A percentile compares a stretch with the other conserved stretches of the same genome.
phyloP scores from a whole-genome alignment of 176 grass and related monocot genomes.

The Cocos nucifera region DNA sequence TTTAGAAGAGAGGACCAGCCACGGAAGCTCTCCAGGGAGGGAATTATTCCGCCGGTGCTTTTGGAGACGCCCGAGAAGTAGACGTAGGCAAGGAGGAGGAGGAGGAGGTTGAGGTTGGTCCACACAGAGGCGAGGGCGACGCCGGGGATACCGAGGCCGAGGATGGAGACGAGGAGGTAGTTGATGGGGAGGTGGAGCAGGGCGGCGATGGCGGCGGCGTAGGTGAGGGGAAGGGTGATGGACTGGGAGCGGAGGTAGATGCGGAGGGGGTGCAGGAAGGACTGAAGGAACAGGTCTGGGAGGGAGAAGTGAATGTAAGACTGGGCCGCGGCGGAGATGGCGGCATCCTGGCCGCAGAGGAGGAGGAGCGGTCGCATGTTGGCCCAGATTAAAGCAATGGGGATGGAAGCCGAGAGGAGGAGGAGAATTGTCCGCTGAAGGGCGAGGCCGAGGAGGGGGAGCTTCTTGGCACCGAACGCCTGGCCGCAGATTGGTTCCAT shows the following conservation, averaged over 20 bases:
- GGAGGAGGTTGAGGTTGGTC: slow-evolving; percentile 76
- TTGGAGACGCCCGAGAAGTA: slow-evolving; percentile 58
- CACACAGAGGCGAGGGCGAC: slow-evolving; percentile 65
- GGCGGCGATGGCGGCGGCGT: slow-evolving; percentile 52
- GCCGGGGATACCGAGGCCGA: slow-evolving; percentile 55
- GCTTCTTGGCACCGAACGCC: slow-evolving; percentile 61
- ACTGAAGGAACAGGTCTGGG: slow-evolving; percentile 84
- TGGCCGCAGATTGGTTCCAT: slow-evolving; percentile 98
- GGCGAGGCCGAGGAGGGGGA: slow-evolving; percentile 55
- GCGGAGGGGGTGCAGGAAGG: slow-evolving; percentile 83
- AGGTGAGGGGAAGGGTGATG: slow-evolving; percentile 69
- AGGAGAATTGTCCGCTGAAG: slow-evolving; percentile 71
- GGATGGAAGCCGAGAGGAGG: slow-evolving; percentile 50
- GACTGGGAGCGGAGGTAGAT: slow-evolving; percentile 89
- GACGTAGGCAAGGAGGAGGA: slow-evolving; percentile 55
- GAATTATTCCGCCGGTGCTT: slow-evolving; percentile 48
- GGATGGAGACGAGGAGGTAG: slow-evolving; percentile 53
- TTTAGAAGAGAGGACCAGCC: slow-evolving; percentile 41
- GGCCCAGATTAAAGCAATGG: slow-evolving; percentile 57
- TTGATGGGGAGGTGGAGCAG: slow-evolving; percentile 67
- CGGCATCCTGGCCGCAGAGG: slow-evolving; percentile 61
- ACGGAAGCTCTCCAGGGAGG: slow-evolving; percentile 42
- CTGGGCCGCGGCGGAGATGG: slow-evolving; percentile 48
- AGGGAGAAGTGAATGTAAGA: slow-evolving; percentile 65
- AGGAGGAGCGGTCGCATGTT: slow-evolving; percentile 76